Percentiles rank a stretch among this genome's conserved stretches.
Evolutionary conservation across 345 rosid genomes (phyloP).

Genomic region (Gossypium rotundifolium): DNA sequence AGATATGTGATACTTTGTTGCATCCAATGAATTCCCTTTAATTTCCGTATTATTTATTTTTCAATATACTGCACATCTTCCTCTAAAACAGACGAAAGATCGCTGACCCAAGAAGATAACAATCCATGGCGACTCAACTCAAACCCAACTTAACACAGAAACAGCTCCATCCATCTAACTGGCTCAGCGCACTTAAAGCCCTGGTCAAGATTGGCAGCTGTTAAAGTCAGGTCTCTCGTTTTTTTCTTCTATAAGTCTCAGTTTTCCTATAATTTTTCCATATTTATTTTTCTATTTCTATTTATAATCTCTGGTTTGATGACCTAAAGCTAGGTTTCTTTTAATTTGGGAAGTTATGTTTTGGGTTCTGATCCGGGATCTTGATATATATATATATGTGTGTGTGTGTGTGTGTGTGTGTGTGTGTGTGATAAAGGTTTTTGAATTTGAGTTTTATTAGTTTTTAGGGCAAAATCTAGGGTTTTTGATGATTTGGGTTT

Average conservation of each 20-base stretch:
- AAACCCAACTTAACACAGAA: slow-evolving; percentile 17
- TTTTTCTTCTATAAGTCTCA: neutral
- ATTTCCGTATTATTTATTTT: no score
- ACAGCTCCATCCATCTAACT: neutral
- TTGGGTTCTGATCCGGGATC: slow-evolving; percentile 3
- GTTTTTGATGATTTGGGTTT: slow-evolving; percentile 8
- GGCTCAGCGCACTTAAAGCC: neutral
- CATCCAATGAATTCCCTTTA: no score
- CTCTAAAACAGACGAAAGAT: no score
- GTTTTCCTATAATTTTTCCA: neutral
- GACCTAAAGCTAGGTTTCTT: slow-evolving; percentile 17
- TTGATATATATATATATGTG: neutral
- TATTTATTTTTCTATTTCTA: neutral
- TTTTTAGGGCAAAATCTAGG: neutral
- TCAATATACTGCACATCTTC: no score
- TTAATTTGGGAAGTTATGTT: neutral
- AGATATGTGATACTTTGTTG: no score
- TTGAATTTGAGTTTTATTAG: neutral
- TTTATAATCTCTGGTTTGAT: slow-evolving; percentile 15
- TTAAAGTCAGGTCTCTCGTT: slow-evolving; percentile 14
- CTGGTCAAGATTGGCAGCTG: neutral
- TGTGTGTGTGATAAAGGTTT: neutral
- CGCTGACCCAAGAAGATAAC: neutral
- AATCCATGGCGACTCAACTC: slow-evolving; percentile 27
- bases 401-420: no score